Percentiles rank a stretch among this genome's conserved stretches.
Evolutionary conservation across 164 flowering plant species (phyloP).

Genomic region (Aristolochia californica): DNA sequence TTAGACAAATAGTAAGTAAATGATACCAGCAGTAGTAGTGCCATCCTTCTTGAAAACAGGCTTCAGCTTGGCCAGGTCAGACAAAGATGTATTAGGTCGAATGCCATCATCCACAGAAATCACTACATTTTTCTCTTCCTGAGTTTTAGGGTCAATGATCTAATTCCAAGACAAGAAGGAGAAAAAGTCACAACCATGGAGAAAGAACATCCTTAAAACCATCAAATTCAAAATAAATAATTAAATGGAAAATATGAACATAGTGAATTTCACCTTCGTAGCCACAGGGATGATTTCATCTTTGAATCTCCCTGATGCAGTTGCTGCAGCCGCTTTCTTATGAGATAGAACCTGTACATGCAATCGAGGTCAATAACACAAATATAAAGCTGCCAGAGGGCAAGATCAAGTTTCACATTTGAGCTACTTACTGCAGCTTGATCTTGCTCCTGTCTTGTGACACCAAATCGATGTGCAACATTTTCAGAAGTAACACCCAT

Average conservation of each 20-base stretch:
- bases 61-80: conserved; percentile 65
- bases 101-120: conserved; percentile 91
- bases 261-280: conserved; percentile 49
- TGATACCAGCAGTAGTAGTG: conserved; percentile 84
- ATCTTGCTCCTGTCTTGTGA: conserved; percentile 87
- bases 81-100: conserved; percentile 49
- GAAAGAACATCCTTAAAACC: not conserved
- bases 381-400: not conserved
- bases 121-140: conserved; percentile 63
- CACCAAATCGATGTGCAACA: conserved; percentile 91
- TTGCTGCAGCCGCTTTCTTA: conserved; percentile 85
- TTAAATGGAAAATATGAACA: not conserved
- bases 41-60: conserved; percentile 88
- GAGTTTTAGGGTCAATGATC: conserved; percentile 93
- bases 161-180: conserved; percentile 12
- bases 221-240: not conserved
- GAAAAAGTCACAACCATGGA: not conserved
- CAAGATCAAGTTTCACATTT: not conserved
- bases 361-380: not conserved
- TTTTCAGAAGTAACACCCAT: conserved; percentile 99
- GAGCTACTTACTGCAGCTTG: conserved; percentile 84
- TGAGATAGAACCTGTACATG: conserved; percentile 73
- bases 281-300: conserved; percentile 90
- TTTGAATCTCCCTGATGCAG: conserved; percentile 82
- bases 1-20: not conserved